Evolutionary conservation across 352 stramenopile genomes (phyloP), one percentile per base, ranked within the genome.

Genomic region (Phytophthora vignae): DNA sequence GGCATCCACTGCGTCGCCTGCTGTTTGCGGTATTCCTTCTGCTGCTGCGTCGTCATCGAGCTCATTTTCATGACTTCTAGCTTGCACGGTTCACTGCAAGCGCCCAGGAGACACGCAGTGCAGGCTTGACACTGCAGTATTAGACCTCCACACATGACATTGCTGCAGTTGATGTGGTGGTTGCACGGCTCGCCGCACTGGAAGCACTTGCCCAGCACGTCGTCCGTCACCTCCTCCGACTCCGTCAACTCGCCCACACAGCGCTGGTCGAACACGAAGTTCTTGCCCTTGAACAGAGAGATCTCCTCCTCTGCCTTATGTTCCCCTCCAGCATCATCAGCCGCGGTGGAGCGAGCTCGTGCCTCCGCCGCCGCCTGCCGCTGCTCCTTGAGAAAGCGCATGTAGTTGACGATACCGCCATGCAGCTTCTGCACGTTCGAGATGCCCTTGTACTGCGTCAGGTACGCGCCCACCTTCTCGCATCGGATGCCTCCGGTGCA

Each of bases 211-310:
- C 82, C 84, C 58, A 93, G 64, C n/a, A 93, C 75, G 29, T 93
- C 84, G 9, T 65, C 55, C 12, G 86, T 92, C 70, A 92, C 78
- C 59, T 84, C 63, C 50, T 91, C 79, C 15, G 74, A 78, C 54
- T 68, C 62, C 2, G 55, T 74, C 17, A 79, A 69, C 12, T 79
- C 65, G 2, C 67, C 75, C 22, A 91, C 84, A 56, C 84, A 91
- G 1, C 86, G 86, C 68, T 93, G 86, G 67, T 93, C 86, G 59
- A 92, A 93, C 66, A 93, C 86, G 64, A 92, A 93, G 69, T 91
- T 92, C 63, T 88, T 90, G 22, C 84, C 85, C 55, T 78, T 80
- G 46, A 80, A 80, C 36, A 80, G 36, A 62, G 73, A 80, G 25
- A 68, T 15, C 25, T 70, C 65, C 9, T 77, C n/a, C n/a, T n/a